These are phyloP conservation scores for Lachancea kluyveri DNA, from an alignment of 805 yeast species.

Conservation along the genomic window DNA sequence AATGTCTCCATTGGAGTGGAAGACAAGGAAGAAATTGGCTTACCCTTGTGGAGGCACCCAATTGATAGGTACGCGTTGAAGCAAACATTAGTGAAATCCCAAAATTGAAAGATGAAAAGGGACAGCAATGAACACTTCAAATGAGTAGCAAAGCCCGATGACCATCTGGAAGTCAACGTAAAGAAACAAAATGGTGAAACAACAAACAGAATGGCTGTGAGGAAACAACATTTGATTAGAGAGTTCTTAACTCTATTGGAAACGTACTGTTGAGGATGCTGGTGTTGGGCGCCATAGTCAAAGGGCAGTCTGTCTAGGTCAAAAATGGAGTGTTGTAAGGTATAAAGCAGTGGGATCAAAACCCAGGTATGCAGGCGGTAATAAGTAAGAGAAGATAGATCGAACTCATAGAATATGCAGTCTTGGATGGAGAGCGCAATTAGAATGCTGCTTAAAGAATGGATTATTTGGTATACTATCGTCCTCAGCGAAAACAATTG, in stretches of 20 bases:
- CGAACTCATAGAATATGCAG: constrained; percentile 9
- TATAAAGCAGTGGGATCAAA: constrained; percentile 39
- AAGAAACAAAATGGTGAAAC: constrained; percentile 32
- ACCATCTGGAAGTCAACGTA: constrained; percentile 32
- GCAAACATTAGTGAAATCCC: constrained; percentile 53
- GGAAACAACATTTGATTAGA: constrained; percentile 29
- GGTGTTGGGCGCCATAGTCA: constrained; percentile 33
- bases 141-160: constrained; percentile 30
- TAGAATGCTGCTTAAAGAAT: constrained; percentile 19
- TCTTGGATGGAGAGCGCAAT: constrained; percentile 19
- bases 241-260: constrained; percentile 24
- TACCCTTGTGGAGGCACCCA: constrained; percentile 65
- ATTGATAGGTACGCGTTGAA: constrained; percentile 62
- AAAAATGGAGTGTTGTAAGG: constrained; percentile 44
- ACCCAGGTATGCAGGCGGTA: constrained; percentile 29
- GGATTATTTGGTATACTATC: constrained; percentile 18
- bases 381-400: constrained; percentile 11
- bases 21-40: constrained; percentile 48
- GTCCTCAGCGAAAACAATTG: constrained; percentile 30
- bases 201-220: constrained; percentile 29
- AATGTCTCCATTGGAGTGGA: constrained; percentile 59
- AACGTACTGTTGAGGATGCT: constrained; percentile 34
- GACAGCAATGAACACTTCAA: constrained; percentile 31
- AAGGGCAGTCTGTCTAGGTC: constrained; percentile 52
- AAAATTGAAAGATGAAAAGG: constrained; percentile 33